Base-by-base conservation (phyloP, 106 monocot species). In the Platanthera zijinensis region DNA sequence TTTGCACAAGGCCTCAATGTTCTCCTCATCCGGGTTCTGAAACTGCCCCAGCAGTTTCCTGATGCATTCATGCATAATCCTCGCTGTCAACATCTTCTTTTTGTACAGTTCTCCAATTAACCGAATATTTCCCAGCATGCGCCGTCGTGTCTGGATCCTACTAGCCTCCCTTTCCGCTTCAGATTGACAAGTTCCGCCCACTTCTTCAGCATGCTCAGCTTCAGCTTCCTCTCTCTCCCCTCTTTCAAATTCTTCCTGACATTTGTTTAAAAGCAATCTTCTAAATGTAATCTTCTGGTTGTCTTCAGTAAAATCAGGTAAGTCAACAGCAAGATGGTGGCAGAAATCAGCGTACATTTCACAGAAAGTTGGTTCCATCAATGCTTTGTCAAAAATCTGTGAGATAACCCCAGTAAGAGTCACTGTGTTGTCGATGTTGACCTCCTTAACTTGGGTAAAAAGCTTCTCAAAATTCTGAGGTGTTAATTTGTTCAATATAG, bases 311-410 rank as follows among this genome's bases (percentile, higher is more conserved):
- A 96, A 86, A 72, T 89, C 93, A 57, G 96, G 96, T 71, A 96
- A 78, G 13, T 62, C 89, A 72, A 50, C 18, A 74, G 93, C 85
- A 51, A 96, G 85, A 77, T 84, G 84, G n/a, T 51, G 75, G 59
- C 96, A 96, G 83, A 96, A 93, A 81, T 93, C 77, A n/a, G 93
- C 96, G 83, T 96, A 96, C 96, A 93, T 91, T 78, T 91, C 91
- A 86, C 93, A 96, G 78, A 91, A 96, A 14, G 91, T 91, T 52
- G 88, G 91, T 59, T 96, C 96, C 93, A 81, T 89, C 66, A 93
- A 77, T 59, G 93, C 96, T 84, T 93, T 96, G 57, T 93, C 91
- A 86, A 93, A 93, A 79, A 96, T 96, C 78, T 93, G 96, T 48
- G 89, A 87, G 71, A 96, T 91, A 46, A 96, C 90, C 68, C 89